Percentiles rank a stretch among this genome's conserved stretches.
Evolutionary conservation across 805 yeast genomes (phyloP).

Genomic region (Metschnikowia lachancei): DNA sequence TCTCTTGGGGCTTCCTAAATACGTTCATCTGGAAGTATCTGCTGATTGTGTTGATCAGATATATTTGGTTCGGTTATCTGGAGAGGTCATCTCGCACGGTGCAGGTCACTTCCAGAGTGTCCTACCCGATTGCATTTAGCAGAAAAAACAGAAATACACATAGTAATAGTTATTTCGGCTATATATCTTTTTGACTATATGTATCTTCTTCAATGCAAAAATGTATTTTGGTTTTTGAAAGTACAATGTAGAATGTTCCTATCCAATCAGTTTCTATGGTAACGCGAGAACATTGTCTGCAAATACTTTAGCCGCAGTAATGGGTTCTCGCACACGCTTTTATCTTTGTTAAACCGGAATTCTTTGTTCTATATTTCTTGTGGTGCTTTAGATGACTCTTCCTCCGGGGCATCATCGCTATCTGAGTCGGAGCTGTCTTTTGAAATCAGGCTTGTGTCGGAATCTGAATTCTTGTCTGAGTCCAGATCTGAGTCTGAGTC

Average conservation of each 20-base stretch:
- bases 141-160: neutral
- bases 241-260: neutral
- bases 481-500: constrained; percentile 9
- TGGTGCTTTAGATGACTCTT: constrained; percentile 27
- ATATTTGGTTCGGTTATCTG: neutral
- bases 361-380: neutral
- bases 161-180: neutral
- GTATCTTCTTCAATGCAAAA: too few relatives aligned
- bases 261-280: neutral
- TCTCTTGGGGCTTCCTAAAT: constrained; percentile 36
- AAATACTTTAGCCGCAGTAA: too few relatives aligned
- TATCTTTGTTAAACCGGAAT: neutral
- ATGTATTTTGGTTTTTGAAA: neutral
- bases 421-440: constrained; percentile 17
- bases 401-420: constrained; percentile 35
- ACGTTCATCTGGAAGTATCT: constrained; percentile 25
- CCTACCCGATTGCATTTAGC: neutral
- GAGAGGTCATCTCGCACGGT: constrained; percentile 4
- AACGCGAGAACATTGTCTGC: neutral
- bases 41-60: neutral
- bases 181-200: too few relatives aligned
- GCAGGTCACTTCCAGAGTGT: constrained; percentile 1
- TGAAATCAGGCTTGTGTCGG: constrained; percentile 9
- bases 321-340: too few relatives aligned
- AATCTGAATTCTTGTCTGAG: constrained; percentile 12